Percentiles rank a stretch among this genome's conserved stretches.
Evolutionary conservation across 192 early-diverging fungal species (phyloP).

Genomic region (Coemansia sp.): DNA sequence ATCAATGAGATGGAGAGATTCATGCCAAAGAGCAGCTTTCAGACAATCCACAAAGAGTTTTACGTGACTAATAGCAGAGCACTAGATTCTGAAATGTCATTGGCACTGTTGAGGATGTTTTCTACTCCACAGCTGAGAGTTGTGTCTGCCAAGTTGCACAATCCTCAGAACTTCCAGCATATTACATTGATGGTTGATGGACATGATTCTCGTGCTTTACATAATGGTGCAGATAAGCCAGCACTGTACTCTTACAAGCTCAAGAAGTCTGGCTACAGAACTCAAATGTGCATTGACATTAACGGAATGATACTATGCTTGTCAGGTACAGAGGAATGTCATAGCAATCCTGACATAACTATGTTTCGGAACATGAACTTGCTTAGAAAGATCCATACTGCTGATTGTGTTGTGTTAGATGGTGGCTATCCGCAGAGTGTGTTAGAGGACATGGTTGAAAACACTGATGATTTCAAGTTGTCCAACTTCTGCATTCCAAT

Average conservation of each 20-base stretch:
- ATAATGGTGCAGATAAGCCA: conserved; percentile 22
- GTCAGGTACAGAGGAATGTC: conserved; percentile 16
- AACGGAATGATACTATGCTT: conserved; percentile 29
- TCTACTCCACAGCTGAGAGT: conserved; percentile 17
- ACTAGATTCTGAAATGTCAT: conserved; percentile 3
- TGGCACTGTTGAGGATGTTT: conserved; percentile 17
- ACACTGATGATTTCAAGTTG: background rate
- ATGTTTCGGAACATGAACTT: conserved; percentile 32
- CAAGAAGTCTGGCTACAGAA: conserved; percentile 25
- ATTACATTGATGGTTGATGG: conserved; percentile 33
- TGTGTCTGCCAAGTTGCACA: conserved; percentile 4
- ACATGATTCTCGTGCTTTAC: conserved; percentile 21
- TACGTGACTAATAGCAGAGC: conserved; percentile 8
- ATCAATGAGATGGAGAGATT: conserved; percentile 17
- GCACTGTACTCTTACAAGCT: conserved; percentile 36
- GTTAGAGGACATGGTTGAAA: conserved; percentile 10
- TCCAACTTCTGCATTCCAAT: conserved; percentile 22
- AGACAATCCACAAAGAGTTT: conserved; percentile 19
- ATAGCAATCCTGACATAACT: conserved; percentile 21
- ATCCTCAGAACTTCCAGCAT: conserved; percentile 26
- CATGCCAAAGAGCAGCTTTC: conserved; percentile 29
- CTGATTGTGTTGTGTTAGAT: conserved; percentile 35
- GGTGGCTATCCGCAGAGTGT: conserved; percentile 24
- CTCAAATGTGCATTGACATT: conserved; percentile 24
- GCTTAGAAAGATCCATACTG: conserved; percentile 15